Percentiles rank a stretch among this genome's conserved stretches.
phyloP scores from a whole-genome alignment of 352 stramenopile genomes.

The Phytophthora crassamura region DNA sequence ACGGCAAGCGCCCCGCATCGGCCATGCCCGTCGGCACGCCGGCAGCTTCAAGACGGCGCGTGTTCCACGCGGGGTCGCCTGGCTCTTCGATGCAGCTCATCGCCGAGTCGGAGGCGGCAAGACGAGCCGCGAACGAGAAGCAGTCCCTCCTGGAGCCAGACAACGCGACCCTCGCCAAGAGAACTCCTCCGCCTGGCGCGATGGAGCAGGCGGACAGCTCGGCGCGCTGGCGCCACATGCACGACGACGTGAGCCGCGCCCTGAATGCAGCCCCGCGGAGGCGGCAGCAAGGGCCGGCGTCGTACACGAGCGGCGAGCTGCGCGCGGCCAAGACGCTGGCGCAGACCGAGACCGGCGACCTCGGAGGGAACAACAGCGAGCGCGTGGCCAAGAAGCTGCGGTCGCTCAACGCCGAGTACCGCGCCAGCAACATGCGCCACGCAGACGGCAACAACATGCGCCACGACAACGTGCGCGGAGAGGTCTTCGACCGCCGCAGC shows the following conservation, averaged over 20 bases:
- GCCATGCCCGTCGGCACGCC: conserved; percentile 7
- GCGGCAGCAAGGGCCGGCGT: conserved; percentile 23
- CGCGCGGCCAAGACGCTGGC: conserved; percentile 39
- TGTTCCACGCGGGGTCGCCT: conserved; percentile 23
- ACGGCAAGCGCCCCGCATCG: conserved; percentile 23
- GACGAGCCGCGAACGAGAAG: conserved; percentile 9
- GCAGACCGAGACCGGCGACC: conserved; percentile 58
- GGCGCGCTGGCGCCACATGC: conserved; percentile 70
- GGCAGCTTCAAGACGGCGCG: conserved; percentile 18
- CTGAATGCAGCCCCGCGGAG: conserved; percentile 41
- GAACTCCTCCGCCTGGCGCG: neutral
- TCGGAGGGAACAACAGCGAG: conserved; percentile 64
- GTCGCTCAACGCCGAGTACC: conserved; percentile 77
- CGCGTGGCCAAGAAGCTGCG: conserved; percentile 77
- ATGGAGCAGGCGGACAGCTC: conserved; percentile 46
- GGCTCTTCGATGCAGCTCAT: conserved; percentile 31
- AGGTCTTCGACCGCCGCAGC: conserved; percentile 55
- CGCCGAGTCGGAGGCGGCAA: conserved; percentile 25
- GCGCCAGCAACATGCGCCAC: conserved; percentile 58
- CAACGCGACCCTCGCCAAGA: conserved; percentile 7
- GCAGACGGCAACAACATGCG: conserved; percentile 51
- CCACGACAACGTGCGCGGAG: conserved; percentile 4
- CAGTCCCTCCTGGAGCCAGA: conserved; percentile 18
- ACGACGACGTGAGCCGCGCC: conserved; percentile 73
- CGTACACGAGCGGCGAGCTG: conserved; percentile 45